A percentile compares a stretch with the other conserved stretches of the same genome.
Evolutionary conservation across 1,284 basidiomycete genomes (phyloP).

Genomic region (Trichosporon ovoides): DNA sequence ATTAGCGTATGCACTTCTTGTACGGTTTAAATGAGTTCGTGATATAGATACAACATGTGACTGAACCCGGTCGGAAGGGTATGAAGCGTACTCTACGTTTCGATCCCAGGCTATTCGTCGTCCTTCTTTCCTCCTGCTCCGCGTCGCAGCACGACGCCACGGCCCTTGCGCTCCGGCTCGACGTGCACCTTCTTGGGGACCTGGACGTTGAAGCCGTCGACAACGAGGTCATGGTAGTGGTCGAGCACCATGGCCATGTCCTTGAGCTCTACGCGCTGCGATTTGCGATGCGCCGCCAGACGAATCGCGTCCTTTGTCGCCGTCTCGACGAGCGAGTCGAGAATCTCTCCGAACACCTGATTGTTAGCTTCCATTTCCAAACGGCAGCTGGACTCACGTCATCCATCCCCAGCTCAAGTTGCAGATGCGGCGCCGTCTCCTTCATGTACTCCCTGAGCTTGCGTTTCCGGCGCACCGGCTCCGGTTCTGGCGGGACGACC

Average conservation of each 20-base stretch:
- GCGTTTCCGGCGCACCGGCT: slow-evolving; percentile 30
- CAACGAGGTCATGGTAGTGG: slow-evolving; percentile 29
- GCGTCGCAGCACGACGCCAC: not conserved
- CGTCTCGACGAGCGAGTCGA: slow-evolving; percentile 32
- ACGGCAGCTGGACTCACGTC: slow-evolving; percentile 23
- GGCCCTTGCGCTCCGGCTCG: slow-evolving; percentile 17
- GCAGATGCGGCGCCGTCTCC: slow-evolving; percentile 35
- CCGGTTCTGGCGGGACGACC: slow-evolving; percentile 27
- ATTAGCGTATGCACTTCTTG: slow-evolving; percentile 3
- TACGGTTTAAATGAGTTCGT: not conserved
- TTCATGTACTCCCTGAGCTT: slow-evolving; percentile 33
- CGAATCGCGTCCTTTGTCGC: slow-evolving; percentile 28
- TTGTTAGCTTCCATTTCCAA: not conserved
- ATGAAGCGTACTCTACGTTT: no score
- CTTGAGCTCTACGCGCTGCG: slow-evolving; percentile 35
- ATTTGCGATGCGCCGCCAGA: slow-evolving; percentile 37
- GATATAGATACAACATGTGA: slow-evolving; percentile 2
- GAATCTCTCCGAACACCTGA: slow-evolving; percentile 31
- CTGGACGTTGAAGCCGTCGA: slow-evolving; percentile 38
- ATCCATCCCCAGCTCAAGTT: slow-evolving; percentile 34
- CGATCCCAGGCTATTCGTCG: not conserved
- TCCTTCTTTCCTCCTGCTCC: not conserved
- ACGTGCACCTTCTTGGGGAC: slow-evolving; percentile 31
- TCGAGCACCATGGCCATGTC: slow-evolving; percentile 39
- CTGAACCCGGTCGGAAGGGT: not conserved